These are phyloP conservation scores for Rhizopogon roseolus DNA, from an alignment of 768 basidiomycete species.

Conservation along the genomic window DNA sequence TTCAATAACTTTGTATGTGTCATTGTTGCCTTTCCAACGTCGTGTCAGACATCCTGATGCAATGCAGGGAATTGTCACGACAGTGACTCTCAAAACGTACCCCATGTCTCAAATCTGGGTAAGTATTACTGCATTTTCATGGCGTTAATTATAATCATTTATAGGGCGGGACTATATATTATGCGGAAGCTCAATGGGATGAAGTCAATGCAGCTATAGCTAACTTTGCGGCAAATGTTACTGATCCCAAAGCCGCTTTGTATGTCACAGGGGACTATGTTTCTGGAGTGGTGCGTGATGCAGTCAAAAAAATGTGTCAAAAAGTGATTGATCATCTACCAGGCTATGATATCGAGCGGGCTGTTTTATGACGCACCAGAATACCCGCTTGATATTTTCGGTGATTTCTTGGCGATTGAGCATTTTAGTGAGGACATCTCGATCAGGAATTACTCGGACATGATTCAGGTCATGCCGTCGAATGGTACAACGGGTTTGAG, in stretches of 20 bases:
- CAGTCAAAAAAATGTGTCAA: no score
- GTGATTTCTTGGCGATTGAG: background rate
- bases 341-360: conserved; percentile 22
- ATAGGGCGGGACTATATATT: conserved; percentile 46
- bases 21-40: background rate
- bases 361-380: conserved; percentile 55
- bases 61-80: conserved; percentile 52
- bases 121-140: conserved; percentile 9
- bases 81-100: conserved; percentile 47
- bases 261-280: conserved; percentile 38
- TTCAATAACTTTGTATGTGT: conserved; percentile 50
- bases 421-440: background rate
- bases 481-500: conserved; percentile 1
- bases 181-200: conserved; percentile 8
- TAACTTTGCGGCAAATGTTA: conserved; percentile 13
- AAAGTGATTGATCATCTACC: background rate
- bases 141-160: background rate
- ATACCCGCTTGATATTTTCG: conserved; percentile 1
- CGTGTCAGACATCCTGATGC: background rate
- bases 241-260: conserved; percentile 26
- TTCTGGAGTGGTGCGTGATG: conserved; percentile 20
- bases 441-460: background rate
- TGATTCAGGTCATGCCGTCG: background rate
- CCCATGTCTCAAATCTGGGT: conserved; percentile 62
- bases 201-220: conserved; percentile 14